phyloP scores from a whole-genome alignment of 208 protist genomes.

The Trypanosoma conorhini region DNA sequence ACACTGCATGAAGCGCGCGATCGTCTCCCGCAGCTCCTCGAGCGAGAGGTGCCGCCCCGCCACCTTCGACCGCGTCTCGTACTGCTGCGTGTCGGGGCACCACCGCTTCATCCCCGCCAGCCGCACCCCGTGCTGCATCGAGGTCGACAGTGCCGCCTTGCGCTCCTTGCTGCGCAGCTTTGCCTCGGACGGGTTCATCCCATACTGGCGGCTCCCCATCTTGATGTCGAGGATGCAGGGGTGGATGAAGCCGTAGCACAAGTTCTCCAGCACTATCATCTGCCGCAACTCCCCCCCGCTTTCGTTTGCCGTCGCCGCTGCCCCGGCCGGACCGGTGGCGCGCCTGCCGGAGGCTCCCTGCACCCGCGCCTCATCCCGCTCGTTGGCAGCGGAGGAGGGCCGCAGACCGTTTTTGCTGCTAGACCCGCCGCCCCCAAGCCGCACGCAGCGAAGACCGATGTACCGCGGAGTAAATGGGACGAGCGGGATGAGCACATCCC shows the following conservation, averaged over 20 bases:
- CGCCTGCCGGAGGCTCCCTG: background rate
- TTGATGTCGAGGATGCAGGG: slow-evolving; percentile 88
- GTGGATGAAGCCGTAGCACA: slow-evolving; percentile 71
- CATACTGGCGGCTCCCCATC: slow-evolving; percentile 87
- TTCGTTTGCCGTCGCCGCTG: background rate
- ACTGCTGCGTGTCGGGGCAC: slow-evolving; percentile 45
- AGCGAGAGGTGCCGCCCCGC: slow-evolving; percentile 53
- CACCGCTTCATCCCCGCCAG: slow-evolving; percentile 77
- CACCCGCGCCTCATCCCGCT: background rate
- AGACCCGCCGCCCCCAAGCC: background rate
- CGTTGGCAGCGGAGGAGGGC: background rate
- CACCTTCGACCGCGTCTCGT: slow-evolving; percentile 59
- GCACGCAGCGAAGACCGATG: slow-evolving; percentile 50
- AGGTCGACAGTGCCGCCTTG: slow-evolving; percentile 65
- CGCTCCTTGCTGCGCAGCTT: slow-evolving; percentile 78
- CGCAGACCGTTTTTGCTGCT: background rate
- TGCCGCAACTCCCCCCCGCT: slow-evolving; percentile 7
- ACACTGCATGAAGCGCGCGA: slow-evolving; percentile 45
- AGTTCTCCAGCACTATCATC: slow-evolving; percentile 85
- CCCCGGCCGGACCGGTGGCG: background rate
- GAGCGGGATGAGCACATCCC: slow-evolving; percentile 47
- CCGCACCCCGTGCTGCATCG: slow-evolving; percentile 70
- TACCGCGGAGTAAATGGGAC: slow-evolving; percentile 76
- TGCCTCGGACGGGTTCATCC: slow-evolving; percentile 56
- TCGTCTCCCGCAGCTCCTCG: slow-evolving; percentile 46